Percentiles rank a stretch among this genome's conserved stretches.
phyloP scores from a whole-genome alignment of 495 filamentous ascomycete genomes.

The Annulohypoxylon maeteangense region DNA sequence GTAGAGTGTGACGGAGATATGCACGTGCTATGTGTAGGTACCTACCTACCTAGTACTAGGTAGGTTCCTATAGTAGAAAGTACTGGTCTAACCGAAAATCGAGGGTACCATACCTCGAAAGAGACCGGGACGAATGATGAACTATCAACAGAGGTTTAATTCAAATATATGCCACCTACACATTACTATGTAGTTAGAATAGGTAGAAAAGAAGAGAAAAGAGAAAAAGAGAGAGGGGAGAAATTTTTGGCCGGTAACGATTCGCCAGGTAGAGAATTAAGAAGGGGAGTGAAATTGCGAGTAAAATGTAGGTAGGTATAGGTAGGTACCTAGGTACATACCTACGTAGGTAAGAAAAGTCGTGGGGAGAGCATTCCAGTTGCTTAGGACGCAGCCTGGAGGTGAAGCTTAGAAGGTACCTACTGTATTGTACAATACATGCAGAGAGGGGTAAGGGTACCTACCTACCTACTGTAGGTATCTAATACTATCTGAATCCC shows the following conservation, averaged over 20 bases:
- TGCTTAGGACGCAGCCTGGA: too few relatives aligned
- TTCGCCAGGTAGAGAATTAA: not conserved
- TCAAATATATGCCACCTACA: not conserved
- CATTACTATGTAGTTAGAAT: not conserved
- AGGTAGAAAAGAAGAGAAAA: not conserved
- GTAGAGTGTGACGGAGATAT: slow-evolving; percentile 24
- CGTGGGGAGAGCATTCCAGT: not conserved
- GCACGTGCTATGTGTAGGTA: too few relatives aligned
- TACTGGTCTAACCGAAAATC: slow-evolving; percentile 7
- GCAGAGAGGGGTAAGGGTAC: not conserved
- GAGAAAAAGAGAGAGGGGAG: not conserved
- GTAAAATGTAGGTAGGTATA: too few relatives aligned
- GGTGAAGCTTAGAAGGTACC: not conserved
- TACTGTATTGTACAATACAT: too few relatives aligned
- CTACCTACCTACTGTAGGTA: not conserved
- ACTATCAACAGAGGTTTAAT: not conserved
- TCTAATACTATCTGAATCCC: too few relatives aligned
- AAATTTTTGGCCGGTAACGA: not conserved
- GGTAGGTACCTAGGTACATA: too few relatives aligned
- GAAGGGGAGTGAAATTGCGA: not conserved
- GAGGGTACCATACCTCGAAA: slow-evolving; percentile 7
- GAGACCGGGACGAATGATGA: slow-evolving; percentile 1
- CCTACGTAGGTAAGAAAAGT: not conserved
- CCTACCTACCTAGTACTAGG: too few relatives aligned
- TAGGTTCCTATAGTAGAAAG: not conserved